Percentiles rank a stretch among this genome's conserved stretches.
phyloP scores from a whole-genome alignment of 257 asterid species.

The Gentiana dahurica region DNA sequence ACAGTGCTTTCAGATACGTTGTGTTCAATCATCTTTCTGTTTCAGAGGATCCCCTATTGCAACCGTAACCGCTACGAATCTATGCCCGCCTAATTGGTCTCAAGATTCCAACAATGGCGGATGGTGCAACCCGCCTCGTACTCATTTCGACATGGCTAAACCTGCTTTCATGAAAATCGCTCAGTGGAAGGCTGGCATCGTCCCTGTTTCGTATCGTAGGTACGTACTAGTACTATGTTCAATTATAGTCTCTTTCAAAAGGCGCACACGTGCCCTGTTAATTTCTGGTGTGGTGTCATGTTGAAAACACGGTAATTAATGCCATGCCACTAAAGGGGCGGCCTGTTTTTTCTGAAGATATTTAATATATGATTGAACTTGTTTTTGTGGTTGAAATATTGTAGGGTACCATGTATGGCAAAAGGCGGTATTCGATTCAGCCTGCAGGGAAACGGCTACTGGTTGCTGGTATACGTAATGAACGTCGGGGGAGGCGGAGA shows the following conservation, averaged over 20 bases:
- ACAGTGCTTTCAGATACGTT: slow-evolving; percentile 60
- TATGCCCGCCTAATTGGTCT: slow-evolving; percentile 82
- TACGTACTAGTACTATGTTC: neutral
- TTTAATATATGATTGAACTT: neutral
- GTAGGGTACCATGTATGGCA: slow-evolving; percentile 44
- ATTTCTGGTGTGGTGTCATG: too few species aligned
- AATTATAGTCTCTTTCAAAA: too few species aligned
- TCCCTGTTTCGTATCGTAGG: slow-evolving; percentile 66
- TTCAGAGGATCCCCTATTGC: slow-evolving; percentile 34
- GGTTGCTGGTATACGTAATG: slow-evolving; percentile 77
- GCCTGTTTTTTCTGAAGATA: too few species aligned
- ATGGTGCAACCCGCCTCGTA: slow-evolving; percentile 92
- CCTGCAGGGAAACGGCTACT: slow-evolving; percentile 71
- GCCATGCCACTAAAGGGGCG: too few species aligned
- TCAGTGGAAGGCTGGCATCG: slow-evolving; percentile 67
- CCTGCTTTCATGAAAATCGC: slow-evolving; percentile 83
- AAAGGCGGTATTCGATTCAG: slow-evolving; percentile 44
- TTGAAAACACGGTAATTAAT: too few species aligned
- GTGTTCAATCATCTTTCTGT: slow-evolving; percentile 43
- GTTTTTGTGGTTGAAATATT: neutral
- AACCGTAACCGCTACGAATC: slow-evolving; percentile 69
- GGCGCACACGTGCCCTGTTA: too few species aligned
- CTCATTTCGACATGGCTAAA: slow-evolving; percentile 75
- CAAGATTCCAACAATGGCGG: slow-evolving; percentile 64
- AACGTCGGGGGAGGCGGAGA: slow-evolving; percentile 76